Percentiles rank a stretch among this genome's conserved stretches.
These are phyloP conservation scores for Yarrowia divulgata DNA, from an alignment of 805 yeast genomes.

Conservation along the genomic window DNA sequence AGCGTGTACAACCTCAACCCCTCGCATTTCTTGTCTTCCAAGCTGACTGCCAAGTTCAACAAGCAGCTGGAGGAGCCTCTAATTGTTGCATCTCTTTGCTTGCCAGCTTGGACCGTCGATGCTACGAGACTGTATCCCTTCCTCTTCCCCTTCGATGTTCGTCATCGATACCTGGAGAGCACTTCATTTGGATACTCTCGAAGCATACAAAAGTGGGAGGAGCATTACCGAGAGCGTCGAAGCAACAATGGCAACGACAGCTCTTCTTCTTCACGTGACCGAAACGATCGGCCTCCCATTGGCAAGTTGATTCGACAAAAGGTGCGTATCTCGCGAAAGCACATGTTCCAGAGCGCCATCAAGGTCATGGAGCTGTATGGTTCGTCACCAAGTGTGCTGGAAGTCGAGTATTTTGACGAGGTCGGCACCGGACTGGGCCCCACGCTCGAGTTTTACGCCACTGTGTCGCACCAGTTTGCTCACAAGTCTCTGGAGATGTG, in stretches of 20 bases:
- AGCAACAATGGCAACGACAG: slow-evolving; percentile 48
- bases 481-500: slow-evolving; percentile 67
- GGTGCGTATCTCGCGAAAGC: slow-evolving; percentile 74
- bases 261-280: slow-evolving; percentile 39
- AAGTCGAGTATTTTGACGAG: slow-evolving; percentile 86
- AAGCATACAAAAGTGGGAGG: slow-evolving; percentile 78
- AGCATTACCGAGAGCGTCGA: slow-evolving; percentile 49
- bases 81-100: slow-evolving; percentile 81
- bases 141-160: slow-evolving; percentile 80
- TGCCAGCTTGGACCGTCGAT: slow-evolving; percentile 84
- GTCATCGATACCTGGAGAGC: slow-evolving; percentile 78
- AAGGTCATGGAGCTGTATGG: slow-evolving; percentile 81
- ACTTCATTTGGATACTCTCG: slow-evolving; percentile 93
- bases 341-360: slow-evolving; percentile 75
- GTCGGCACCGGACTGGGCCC: slow-evolving; percentile 98
- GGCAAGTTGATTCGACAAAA: slow-evolving; percentile 84
- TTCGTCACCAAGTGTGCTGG: slow-evolving; percentile 78
- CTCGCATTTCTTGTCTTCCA: slow-evolving; percentile 68
- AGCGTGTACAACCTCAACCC: slow-evolving; percentile 41
- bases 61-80: slow-evolving; percentile 90
- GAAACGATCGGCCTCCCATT: slow-evolving; percentile 49
- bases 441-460: slow-evolving; percentile 88
- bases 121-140: slow-evolving; percentile 80
- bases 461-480: slow-evolving; percentile 77
- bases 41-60: slow-evolving; percentile 82